phyloP scores from a whole-genome alignment of 768 basidiomycete genomes.

The Phlebiopsis flavidoalba region DNA sequence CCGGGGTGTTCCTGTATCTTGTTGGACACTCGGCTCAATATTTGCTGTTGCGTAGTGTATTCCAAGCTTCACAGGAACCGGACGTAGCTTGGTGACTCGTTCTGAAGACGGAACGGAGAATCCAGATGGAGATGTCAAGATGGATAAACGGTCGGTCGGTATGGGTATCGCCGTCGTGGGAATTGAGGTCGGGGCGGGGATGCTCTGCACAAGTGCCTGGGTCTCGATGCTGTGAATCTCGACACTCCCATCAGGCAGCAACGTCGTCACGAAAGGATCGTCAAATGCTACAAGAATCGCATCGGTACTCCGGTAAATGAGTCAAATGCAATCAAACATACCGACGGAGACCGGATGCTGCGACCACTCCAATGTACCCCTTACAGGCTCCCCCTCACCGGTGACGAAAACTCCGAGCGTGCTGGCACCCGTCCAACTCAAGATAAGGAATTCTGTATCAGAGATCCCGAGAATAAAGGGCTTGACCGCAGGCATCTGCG shows the following conservation, averaged over 20 bases:
- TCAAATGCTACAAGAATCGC: conserved; percentile 54
- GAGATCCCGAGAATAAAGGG: conserved; percentile 74
- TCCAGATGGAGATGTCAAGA: conserved; percentile 28
- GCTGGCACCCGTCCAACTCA: conserved; percentile 77
- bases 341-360: conserved; percentile 72
- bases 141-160: conserved; percentile 24
- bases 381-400: conserved; percentile 79
- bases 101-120: conserved; percentile 39
- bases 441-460: conserved; percentile 77
- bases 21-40: background rate
- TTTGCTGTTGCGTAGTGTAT: background rate
- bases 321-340: conserved; percentile 34
- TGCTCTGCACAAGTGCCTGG: conserved; percentile 64
- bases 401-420: conserved; percentile 87
- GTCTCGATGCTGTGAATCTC: conserved; percentile 79
- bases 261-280: conserved; percentile 72
- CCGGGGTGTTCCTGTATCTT: background rate
- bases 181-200: conserved; percentile 41
- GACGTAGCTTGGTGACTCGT: conserved; percentile 35
- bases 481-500: conserved; percentile 39
- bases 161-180: conserved; percentile 19
- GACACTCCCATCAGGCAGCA: conserved; percentile 74
- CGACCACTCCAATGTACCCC: conserved; percentile 86
- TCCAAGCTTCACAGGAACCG: conserved; percentile 18
- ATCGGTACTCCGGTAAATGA: background rate